phyloP scores from a whole-genome alignment of 2,329 filamentous ascomycete species.

The Fusarium sp. region DNA sequence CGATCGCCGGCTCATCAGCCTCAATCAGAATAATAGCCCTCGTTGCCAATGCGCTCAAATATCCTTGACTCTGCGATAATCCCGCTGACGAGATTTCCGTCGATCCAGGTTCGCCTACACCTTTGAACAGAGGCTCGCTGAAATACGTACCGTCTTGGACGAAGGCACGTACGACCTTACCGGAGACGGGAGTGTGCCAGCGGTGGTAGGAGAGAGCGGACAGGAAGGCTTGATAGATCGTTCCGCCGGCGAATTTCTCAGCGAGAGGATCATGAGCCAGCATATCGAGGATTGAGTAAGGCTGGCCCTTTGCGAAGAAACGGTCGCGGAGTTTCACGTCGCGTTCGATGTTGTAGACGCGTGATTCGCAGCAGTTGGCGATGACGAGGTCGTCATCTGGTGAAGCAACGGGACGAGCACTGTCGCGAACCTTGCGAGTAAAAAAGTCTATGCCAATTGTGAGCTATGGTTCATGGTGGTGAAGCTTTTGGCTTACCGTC shows the following conservation, averaged over 20 bases:
- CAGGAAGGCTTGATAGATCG: constrained; percentile 77
- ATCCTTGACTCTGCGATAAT: constrained; percentile 67
- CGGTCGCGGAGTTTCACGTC: constrained; percentile 64
- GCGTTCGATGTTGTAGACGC: constrained; percentile 61
- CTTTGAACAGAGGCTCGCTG: constrained; percentile 62
- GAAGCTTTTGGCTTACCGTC: constrained; percentile 56
- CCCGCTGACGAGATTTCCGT: constrained; percentile 54
- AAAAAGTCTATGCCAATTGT: constrained; percentile 63
- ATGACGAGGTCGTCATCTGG: constrained; percentile 65
- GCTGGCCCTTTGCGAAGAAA: constrained; percentile 77
- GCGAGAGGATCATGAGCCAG: constrained; percentile 64
- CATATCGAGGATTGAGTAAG: constrained; percentile 73
- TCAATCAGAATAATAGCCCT: constrained; percentile 76
- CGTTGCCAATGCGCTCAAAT: constrained; percentile 73
- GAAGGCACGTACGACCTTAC: constrained; percentile 66
- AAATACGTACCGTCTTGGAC: constrained; percentile 74
- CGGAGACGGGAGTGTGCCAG: constrained; percentile 76
- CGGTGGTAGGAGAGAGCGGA: constrained; percentile 75
- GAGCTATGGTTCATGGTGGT: accelerated
- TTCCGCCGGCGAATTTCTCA: constrained; percentile 67
- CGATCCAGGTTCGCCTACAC: constrained; percentile 40
- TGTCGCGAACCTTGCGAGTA: constrained; percentile 64
- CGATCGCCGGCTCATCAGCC: constrained; percentile 73
- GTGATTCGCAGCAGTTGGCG: constrained; percentile 72
- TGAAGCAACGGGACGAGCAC: constrained; percentile 65